phyloP scores from a whole-genome alignment of 345 rosid species.

The Hypericum perforatum region DNA sequence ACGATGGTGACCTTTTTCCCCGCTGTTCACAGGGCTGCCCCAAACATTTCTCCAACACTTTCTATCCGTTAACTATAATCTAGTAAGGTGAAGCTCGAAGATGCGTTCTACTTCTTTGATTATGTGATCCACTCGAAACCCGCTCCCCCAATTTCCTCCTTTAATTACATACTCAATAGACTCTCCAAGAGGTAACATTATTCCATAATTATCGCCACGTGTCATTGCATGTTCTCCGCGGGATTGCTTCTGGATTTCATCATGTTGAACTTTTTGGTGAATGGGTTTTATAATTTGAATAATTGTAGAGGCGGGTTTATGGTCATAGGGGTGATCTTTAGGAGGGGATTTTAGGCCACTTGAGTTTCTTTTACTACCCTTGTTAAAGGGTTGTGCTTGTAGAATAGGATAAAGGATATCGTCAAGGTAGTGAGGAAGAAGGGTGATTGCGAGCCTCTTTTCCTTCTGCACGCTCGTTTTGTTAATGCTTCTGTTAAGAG shows the following conservation, averaged over 20 bases:
- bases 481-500: no score
- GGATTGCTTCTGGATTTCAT: slow-evolving; percentile 16
- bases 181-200: slow-evolving; percentile 17
- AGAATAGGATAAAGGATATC: slow-evolving; percentile 11
- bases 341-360: slow-evolving; percentile 18
- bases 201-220: slow-evolving; percentile 10
- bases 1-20: slow-evolving; percentile 11
- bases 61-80: slow-evolving; percentile 12
- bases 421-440: slow-evolving; percentile 15
- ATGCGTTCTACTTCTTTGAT: slow-evolving; percentile 24
- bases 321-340: slow-evolving; percentile 22
- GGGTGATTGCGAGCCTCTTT: slow-evolving; percentile 11
- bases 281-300: slow-evolving; percentile 15
- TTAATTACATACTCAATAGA: slow-evolving; percentile 13
- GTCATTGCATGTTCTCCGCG: slow-evolving; percentile 4
- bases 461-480: no score
- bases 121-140: slow-evolving; percentile 14
- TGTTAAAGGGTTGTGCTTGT: slow-evolving; percentile 26
- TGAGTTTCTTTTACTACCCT: slow-evolving; percentile 17
- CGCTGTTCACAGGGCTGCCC: slow-evolving; percentile 7
- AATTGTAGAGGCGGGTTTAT: slow-evolving; percentile 16
- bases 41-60: slow-evolving; percentile 1
- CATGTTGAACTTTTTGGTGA: slow-evolving; percentile 22
- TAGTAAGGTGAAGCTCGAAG: slow-evolving; percentile 15
- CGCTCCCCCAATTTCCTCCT: slow-evolving; percentile 7